Evolutionary conservation across 371 early-diverging fungal species (phyloP).

Genomic region (Syncephalastrum sp.): DNA sequence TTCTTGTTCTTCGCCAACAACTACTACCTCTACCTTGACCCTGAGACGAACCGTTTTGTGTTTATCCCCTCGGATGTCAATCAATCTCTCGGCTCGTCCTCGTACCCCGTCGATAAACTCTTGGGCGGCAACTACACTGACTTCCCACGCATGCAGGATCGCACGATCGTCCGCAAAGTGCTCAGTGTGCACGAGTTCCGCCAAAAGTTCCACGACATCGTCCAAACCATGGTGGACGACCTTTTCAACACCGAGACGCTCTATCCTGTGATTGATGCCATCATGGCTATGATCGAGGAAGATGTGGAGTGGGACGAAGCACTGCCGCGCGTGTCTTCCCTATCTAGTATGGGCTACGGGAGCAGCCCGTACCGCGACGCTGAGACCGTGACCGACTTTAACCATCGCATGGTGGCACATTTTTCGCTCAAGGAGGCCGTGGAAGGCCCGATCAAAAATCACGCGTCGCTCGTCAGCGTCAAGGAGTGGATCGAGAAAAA

Average conservation of each 20-base stretch:
- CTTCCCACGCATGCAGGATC: conserved; percentile 17
- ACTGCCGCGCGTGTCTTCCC: conserved; percentile 6
- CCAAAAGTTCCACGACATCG: background rate
- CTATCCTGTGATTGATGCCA: conserved; percentile 13
- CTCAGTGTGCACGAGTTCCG: background rate
- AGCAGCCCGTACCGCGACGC: no score
- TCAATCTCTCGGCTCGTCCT: conserved; percentile 20
- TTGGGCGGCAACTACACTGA: conserved; percentile 29
- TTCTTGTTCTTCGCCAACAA: conserved; percentile 36
- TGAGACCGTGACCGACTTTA: no score
- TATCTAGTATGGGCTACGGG: no score
- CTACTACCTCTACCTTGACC: conserved; percentile 26
- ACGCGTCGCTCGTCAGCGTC: conserved; percentile 14
- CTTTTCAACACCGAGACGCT: conserved; percentile 2
- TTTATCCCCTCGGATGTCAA: conserved; percentile 40
- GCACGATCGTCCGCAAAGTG: background rate
- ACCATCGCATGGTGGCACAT: no score
- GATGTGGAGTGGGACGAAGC: conserved; percentile 21
- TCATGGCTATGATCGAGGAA: conserved; percentile 11
- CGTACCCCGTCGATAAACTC: conserved; percentile 11
- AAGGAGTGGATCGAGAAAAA: conserved; percentile 16
- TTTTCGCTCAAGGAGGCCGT: no score
- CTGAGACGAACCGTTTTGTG: conserved; percentile 13
- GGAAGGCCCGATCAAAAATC: conserved; percentile 4
- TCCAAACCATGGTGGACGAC: background rate